phyloP scores from a whole-genome alignment of 2,329 filamentous ascomycete genomes.

The Pseudogymnoascus sp. region DNA sequence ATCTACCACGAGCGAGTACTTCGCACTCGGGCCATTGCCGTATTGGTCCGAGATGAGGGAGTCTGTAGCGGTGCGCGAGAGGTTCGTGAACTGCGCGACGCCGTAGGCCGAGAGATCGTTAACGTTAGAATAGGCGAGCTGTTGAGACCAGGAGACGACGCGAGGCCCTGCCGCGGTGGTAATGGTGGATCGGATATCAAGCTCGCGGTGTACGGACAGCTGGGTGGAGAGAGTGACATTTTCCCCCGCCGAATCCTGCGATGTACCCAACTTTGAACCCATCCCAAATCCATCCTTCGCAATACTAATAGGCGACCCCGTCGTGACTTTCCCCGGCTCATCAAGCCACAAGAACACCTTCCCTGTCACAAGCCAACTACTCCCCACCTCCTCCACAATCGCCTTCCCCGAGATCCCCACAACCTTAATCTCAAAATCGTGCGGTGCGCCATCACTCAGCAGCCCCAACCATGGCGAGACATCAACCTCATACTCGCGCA shows the following conservation, averaged over 20 bases:
- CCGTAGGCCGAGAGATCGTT: conserved; percentile 48
- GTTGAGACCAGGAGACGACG: conserved; percentile 49
- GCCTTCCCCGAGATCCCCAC: conserved; percentile 47
- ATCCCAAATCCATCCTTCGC: conserved; percentile 36
- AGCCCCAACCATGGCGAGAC: conserved; percentile 67
- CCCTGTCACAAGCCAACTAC: conserved; percentile 67
- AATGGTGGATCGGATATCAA: conserved; percentile 47
- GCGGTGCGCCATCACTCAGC: conserved; percentile 55
- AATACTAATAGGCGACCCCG: conserved; percentile 34
- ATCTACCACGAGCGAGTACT: conserved; percentile 54
- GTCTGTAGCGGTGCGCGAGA: conserved; percentile 43
- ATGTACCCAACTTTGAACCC: conserved; percentile 41
- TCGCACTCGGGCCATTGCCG: conserved; percentile 36
- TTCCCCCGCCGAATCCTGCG: conserved; percentile 39
- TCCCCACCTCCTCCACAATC: conserved; percentile 49
- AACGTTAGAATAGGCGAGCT: conserved; percentile 46
- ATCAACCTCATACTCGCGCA: conserved; percentile 74
- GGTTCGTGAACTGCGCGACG: conserved; percentile 44
- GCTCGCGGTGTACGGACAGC: conserved; percentile 45
- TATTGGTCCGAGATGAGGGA: conserved; percentile 23
- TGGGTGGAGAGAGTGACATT: conserved; percentile 54
- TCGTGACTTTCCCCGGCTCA: conserved; percentile 41
- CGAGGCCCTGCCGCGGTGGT: conserved; percentile 38
- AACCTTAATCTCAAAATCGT: conserved; percentile 62
- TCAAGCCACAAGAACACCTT: conserved; percentile 76